Conservation (phyloP, 345 rosid genomes). For the Gossypium longicalyx region DNA sequence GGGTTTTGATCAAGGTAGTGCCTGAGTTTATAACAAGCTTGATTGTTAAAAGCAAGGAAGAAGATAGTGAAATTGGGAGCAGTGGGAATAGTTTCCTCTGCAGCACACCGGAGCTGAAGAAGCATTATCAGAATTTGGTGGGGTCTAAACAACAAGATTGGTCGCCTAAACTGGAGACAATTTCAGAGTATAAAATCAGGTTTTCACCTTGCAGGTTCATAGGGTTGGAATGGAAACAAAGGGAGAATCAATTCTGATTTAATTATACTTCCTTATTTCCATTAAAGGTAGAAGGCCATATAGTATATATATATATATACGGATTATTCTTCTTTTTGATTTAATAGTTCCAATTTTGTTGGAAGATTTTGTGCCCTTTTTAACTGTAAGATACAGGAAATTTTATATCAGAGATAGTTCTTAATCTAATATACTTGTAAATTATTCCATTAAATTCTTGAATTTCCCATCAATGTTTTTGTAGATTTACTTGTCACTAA, state of each 20-base stretch:
- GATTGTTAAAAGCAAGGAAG: slow-evolving; percentile 22
- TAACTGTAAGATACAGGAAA: neutral
- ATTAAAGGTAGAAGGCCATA: neutral
- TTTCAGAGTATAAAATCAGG: slow-evolving; percentile 61
- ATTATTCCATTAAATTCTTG: neutral
- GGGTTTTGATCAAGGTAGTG: slow-evolving; percentile 48
- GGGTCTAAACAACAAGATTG: slow-evolving; percentile 62
- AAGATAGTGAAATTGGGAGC: neutral
- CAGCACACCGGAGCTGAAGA: slow-evolving; percentile 85
- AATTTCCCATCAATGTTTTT: neutral
- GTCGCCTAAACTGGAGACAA: slow-evolving; percentile 87
- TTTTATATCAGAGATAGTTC: neutral
- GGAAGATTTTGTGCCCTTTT: neutral
- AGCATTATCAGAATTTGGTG: slow-evolving; percentile 70
- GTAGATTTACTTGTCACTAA: neutral
- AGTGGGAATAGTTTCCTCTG: slow-evolving; percentile 41
- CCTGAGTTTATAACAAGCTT: slow-evolving; percentile 50
- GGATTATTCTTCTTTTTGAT: neutral
- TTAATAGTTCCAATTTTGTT: neutral
- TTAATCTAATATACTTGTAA: neutral
- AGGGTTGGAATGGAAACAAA: slow-evolving; percentile 50
- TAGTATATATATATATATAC: neutral
- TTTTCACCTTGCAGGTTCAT: slow-evolving; percentile 58
- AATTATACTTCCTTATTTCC: neutral
- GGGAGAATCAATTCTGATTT: slow-evolving; percentile 15